phyloP scores from a whole-genome alignment of 331 rosid genomes.

The Quercus lobata region DNA sequence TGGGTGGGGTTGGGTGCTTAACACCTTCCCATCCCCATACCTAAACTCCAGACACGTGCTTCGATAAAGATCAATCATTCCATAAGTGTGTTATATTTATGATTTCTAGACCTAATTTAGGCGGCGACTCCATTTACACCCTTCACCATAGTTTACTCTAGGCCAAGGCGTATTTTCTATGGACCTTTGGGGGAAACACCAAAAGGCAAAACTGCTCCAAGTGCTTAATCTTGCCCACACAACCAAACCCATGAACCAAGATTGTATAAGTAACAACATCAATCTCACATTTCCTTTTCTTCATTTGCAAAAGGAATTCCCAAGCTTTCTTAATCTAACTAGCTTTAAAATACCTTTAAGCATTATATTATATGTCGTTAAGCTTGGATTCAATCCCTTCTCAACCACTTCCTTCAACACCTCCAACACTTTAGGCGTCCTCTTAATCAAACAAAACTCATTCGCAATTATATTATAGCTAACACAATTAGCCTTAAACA shows the following conservation, averaged over 20 bases:
- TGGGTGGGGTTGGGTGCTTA: too few relatives aligned
- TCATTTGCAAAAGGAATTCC: conserved; percentile 76
- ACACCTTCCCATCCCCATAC: too few relatives aligned
- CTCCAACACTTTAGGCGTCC: conserved; percentile 65
- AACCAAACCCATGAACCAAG: conserved; percentile 80
- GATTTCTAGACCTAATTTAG: too few relatives aligned
- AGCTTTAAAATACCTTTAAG: conserved; percentile 70
- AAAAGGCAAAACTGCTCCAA: too few relatives aligned
- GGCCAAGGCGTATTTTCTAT: too few relatives aligned
- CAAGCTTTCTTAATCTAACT: conserved; percentile 76
- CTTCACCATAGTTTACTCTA: too few relatives aligned
- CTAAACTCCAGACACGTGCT: too few relatives aligned
- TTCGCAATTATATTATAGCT: conserved; percentile 72
- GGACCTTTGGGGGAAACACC: too few relatives aligned
- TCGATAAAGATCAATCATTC: too few relatives aligned
- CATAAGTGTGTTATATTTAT: too few relatives aligned
- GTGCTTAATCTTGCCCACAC: conserved; percentile 57
- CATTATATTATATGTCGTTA: conserved; percentile 57
- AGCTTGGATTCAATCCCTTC: conserved; percentile 60
- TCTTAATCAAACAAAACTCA: conserved; percentile 77
- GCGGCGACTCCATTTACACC: too few relatives aligned
- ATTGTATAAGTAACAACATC: conserved; percentile 91
- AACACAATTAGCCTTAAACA: conserved; percentile 54
- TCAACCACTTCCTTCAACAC: conserved; percentile 81
- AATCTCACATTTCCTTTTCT: conserved; percentile 65